These are phyloP conservation scores for Insectozyma bohioensis DNA, from an alignment of 1,139 yeast species.

Conservation along the genomic window DNA sequence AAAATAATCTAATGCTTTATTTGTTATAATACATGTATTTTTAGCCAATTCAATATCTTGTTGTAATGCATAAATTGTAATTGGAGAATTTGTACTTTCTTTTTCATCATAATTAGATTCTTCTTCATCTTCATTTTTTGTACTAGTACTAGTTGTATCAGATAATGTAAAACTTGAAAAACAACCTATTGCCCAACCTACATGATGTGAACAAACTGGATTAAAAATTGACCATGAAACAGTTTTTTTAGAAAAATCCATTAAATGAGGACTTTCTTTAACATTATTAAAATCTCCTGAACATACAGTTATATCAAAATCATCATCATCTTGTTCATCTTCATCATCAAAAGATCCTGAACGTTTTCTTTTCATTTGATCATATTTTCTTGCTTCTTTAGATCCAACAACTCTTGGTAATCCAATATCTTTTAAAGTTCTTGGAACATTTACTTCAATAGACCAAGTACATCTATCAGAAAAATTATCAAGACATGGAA, in stretches of 20 bases:
- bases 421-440: conserved; percentile 74
- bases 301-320: conserved; percentile 64
- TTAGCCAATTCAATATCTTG: conserved; percentile 58
- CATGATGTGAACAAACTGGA: conserved; percentile 90
- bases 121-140: conserved; percentile 39
- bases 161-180: conserved; percentile 61
- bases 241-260: conserved; percentile 69
- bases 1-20: conserved; percentile 77
- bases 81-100: conserved; percentile 37
- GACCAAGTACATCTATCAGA: conserved; percentile 96
- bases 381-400: conserved; percentile 20
- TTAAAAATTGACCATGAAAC: conserved; percentile 79
- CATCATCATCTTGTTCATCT: conserved; percentile 51
- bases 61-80: conserved; percentile 58
- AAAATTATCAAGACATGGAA: conserved; percentile 88
- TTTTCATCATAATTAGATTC: conserved; percentile 15
- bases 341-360: conserved; percentile 34
- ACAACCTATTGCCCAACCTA: conserved; percentile 96
- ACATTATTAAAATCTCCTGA: conserved; percentile 67
- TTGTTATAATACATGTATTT: conserved; percentile 75
- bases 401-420: conserved; percentile 44
- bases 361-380: conserved; percentile 9
- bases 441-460: conserved; percentile 76
- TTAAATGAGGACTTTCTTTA: conserved; percentile 48
- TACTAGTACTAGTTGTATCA: conserved; percentile 25